Percentiles rank a stretch among this genome's conserved stretches.
Evolutionary conservation across 495 filamentous ascomycete genomes (phyloP).

Genomic region (Hyaloscypha variabilis): DNA sequence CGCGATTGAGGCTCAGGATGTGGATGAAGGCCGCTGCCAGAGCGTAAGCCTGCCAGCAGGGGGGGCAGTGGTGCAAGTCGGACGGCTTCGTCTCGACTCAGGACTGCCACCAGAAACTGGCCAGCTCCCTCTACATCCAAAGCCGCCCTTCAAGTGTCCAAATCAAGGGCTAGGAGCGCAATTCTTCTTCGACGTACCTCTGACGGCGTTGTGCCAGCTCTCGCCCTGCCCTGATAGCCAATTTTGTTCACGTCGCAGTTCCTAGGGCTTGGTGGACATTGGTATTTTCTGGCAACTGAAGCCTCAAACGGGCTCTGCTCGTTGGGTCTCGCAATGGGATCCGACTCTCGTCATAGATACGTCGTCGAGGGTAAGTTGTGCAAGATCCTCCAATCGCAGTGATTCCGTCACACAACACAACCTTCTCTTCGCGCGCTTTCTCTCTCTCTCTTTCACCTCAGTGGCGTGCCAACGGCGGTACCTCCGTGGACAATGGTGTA

Average conservation of each 20-base stretch:
- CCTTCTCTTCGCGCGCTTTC: neutral
- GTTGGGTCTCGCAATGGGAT: neutral
- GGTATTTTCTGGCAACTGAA: neutral
- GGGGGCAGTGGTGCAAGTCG: neutral
- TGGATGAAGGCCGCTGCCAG: neutral
- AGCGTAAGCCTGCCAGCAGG: neutral
- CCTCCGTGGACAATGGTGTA: neutral
- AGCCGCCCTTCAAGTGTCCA: neutral
- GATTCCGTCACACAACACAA: neutral
- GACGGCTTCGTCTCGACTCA: neutral
- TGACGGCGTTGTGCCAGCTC: neutral
- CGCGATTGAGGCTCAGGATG: neutral
- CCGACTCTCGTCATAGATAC: neutral
- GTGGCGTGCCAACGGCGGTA: neutral
- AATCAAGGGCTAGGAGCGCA: neutral
- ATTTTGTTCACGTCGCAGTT: neutral
- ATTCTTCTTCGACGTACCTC: neutral
- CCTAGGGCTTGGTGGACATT: neutral
- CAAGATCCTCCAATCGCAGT: neutral
- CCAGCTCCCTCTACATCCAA: neutral
- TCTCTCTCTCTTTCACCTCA: too few species aligned
- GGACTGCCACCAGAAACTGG: neutral
- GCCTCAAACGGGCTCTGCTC: neutral
- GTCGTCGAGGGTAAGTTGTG: neutral
- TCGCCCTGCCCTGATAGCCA: neutral